Base-by-base conservation (phyloP, 2,329 filamentous ascomycete species). In the Aspergillus hortae region DNA sequence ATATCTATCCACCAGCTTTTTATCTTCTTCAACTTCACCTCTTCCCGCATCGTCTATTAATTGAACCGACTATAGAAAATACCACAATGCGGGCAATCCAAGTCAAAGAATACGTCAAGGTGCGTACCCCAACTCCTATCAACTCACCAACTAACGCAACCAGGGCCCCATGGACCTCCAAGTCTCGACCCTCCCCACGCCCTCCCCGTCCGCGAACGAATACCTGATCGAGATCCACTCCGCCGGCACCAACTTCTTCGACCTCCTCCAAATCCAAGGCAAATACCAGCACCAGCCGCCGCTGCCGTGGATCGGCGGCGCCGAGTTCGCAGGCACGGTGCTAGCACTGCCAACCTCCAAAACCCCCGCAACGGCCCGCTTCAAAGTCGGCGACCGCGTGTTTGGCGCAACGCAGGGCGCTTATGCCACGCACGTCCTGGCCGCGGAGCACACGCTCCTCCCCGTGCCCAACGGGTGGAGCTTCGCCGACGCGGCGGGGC, bases 271-370 rank as follows among this genome's bases (percentile, higher is more conserved):
- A 68, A 90, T 96, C 66, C 87, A 90, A 66, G 92, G 92, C 51
- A 95, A 95, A 82, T 97, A 97, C 74, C 92, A 97, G 68, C 82
- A 90, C 68, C 92, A 96, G 64, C 91, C 91, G 0, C 84, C 88
- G 0, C 85, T 96, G 45, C 92, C 92, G 30, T 96, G 92, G 91
- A 76, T 92, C 46, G 84, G 90, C 0, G 92, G 92, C 55, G 83
- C 83, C 65, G 92, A 97, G 69, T 97, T 96, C 75, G 84, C 89
- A 21, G 92, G 92, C 58, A 79, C 85, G 4, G 78, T 97, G 59
- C 70, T 92, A 45, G 79, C 86, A 44, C 79, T 83, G 0, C 91
- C 90, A 0, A 76, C 77, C 1, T 64, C 69, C 3, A 63, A 74
- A 42, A 71, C 71, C 23, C 64, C 69, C 25, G 64, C 69, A 51